Evolutionary conservation across 257 asterid species (phyloP).

Genomic region (Solanum sparsipilum): DNA sequence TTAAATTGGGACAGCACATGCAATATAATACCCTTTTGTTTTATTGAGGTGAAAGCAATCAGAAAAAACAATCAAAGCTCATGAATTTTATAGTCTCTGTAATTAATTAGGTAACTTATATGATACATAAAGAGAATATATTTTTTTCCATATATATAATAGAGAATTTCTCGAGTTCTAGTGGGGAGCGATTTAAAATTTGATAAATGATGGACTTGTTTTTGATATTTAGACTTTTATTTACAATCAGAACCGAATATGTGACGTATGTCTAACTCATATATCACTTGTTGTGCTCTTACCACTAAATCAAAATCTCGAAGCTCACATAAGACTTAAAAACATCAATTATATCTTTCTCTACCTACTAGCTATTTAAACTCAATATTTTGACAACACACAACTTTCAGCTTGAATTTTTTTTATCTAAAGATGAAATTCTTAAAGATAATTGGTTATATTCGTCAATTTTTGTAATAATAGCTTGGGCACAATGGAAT

Average conservation of each 20-base stretch:
- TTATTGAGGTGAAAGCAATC: neutral
- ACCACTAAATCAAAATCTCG: neutral
- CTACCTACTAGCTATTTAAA: neutral
- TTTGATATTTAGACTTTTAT: neutral
- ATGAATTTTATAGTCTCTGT: neutral
- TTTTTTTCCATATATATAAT: neutral
- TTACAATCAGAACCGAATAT: accelerated
- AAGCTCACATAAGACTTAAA: neutral
- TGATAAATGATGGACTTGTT: neutral
- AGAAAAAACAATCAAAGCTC: neutral
- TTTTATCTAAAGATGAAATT: no score
- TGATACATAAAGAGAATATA: neutral
- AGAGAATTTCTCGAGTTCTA: neutral
- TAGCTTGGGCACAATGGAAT: no score
- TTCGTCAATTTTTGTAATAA: no score
- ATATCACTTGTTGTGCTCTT: neutral
- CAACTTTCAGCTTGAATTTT: no score
- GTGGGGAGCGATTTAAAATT: neutral
- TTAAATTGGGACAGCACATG: neutral
- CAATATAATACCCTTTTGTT: neutral
- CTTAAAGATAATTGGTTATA: no score
- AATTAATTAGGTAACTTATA: neutral
- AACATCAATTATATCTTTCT: neutral
- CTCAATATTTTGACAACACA: neutral
- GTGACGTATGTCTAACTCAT: neutral